Evolutionary conservation across 192 early-diverging fungal species (phyloP), one percentile per base, ranked within the genome.

Genomic region (Chytriomyces sp.): DNA sequence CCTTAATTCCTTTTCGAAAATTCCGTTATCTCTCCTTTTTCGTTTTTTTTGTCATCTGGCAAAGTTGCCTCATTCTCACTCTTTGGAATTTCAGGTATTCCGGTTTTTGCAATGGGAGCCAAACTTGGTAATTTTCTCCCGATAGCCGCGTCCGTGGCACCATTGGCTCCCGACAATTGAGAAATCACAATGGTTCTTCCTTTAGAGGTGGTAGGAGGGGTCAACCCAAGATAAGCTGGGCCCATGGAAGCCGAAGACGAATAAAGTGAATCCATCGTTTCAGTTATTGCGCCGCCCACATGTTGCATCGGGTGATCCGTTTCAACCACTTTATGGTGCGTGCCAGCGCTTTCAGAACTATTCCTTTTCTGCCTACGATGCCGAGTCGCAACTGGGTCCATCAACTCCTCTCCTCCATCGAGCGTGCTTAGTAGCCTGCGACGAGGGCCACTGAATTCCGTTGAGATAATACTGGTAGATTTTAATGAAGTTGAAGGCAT

Each of bases 181-280:
- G n/a, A 41, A 49, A 8, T 32, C 7, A 39, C 5, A 26, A 4
- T 4, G 44, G 26, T 49, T n/a, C 62, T 28, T 26, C 62, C 62
- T 49, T 64, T 37, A 30, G 62, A 39, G 3, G 62, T 64, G 17
- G 31, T 32, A 30, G 62, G 62, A 4, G 62, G 62, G 7, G 62
- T 64, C 4, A 64, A 44, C 31, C 62, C 62, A 38, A 44, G 41
- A 64, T 64, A 64, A 30, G 62, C 62, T 30, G 62, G 62, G 5
- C 62, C 62, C 62, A 64, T 64, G 3, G 62, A 64, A 4, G 62
- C 39, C 4, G 62, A 17, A 5, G 62, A 64, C 8, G 62, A 64
- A 4, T 37, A 30, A 17, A 64, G 19, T 6, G 62, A 64, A 3
- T 37, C 6, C 36, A 64, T 41, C 4, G 5, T 5, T 28, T 19